A percentile compares a stretch with the other conserved stretches of the same genome.
These are phyloP conservation scores for Colletotrichum phormii DNA, from an alignment of 2,329 filamentous ascomycete species.

Conservation along the genomic window DNA sequence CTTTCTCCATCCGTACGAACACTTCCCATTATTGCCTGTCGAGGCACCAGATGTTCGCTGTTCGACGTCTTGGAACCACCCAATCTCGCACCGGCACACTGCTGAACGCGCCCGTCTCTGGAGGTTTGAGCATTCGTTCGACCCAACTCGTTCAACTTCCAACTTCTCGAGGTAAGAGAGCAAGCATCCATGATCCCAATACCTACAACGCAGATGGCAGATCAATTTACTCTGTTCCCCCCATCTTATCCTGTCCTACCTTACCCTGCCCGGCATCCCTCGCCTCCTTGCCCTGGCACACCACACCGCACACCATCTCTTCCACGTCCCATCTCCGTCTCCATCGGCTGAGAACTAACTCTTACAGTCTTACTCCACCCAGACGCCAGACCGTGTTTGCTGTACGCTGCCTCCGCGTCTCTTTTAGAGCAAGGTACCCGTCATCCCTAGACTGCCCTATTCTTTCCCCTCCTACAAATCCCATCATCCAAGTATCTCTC, in stretches of 20 bases:
- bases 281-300: background rate
- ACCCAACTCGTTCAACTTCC: background rate
- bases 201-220: background rate
- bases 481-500: slow-evolving; percentile 18
- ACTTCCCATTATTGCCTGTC: background rate
- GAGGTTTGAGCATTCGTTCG: slow-evolving; percentile 15
- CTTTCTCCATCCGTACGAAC: background rate
- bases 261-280: background rate
- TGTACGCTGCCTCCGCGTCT: background rate
- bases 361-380: background rate
- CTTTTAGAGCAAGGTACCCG: slow-evolving; percentile 27
- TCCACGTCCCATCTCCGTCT: background rate
- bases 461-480: background rate
- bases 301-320: background rate
- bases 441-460: slow-evolving; percentile 8
- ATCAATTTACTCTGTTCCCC: background rate
- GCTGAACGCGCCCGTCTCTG: slow-evolving; percentile 4
- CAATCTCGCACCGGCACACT: slow-evolving; percentile 22
- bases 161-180: too few species aligned
- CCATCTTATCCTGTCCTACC: slow-evolving; percentile 2
- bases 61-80: background rate
- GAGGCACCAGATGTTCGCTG: background rate
- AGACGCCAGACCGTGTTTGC: slow-evolving; percentile 9
- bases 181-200: too few species aligned
- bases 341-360: background rate